Base-by-base conservation (phyloP, 164 flowering plant genomes). In the Stephania yunnanensis region DNA sequence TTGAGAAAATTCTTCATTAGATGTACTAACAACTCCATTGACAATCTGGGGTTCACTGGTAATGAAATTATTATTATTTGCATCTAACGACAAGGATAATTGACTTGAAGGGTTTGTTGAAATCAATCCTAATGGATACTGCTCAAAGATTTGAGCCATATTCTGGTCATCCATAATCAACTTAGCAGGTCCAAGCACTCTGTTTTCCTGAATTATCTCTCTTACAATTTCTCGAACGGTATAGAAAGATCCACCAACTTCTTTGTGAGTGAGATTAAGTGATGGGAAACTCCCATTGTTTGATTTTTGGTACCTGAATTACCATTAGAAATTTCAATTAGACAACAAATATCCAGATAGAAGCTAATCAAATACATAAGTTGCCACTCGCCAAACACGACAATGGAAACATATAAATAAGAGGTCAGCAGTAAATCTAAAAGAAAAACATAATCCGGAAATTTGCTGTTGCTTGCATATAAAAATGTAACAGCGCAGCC, bases 221-320 rank as follows among this genome's bases (percentile, higher is more conserved):
- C 97, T 82, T 55, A 93, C 90, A 83, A 95, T 89, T 84, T 95
- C 98, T 36, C 99, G 86, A 5, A 95, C 89, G 8, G 91, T 93
- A 76, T 95, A 95, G 81, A 89, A 95, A 71, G 99, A 95, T 9
- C 99, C 99, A 79, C 99, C 98, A 73, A 92, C 97, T 84, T 95
- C 97, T 84, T 90, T 93, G 78, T 93, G 96, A 8, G 99, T 91
- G 71, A 92, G 91, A 76, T 79, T 90, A 63, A 93, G 87, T 8
- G 98, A 92, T 71, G 99, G 99, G 73, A 91, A 95, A 71, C 76
- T 87, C 48, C 98, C 98, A 81, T 84, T 77, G 75, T 93, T 92
- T 81, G 81, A 81, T 3, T 73, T 84, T 78, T 87, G 97, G 81
- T 91, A 87, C 86, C 99, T 95, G 84, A 73, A 83, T 78, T 46